Evolutionary conservation across 495 filamentous ascomycete species (phyloP).

Genomic region (Penicillium flavigenum): DNA sequence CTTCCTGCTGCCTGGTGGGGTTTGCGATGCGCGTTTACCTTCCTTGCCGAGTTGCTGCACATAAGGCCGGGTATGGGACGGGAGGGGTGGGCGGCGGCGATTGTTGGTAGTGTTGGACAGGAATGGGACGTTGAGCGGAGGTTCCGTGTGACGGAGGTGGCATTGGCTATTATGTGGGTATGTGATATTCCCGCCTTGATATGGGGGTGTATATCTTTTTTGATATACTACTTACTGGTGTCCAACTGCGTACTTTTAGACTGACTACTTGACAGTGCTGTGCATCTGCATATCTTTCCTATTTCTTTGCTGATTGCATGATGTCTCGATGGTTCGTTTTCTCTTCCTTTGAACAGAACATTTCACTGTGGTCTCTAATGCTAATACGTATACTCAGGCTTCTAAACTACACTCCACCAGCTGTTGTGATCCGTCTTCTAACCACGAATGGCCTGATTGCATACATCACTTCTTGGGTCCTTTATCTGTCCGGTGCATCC

Average conservation of each 20-base stretch:
- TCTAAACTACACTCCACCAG: conserved; percentile 81
- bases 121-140: conserved; percentile 55
- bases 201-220: conserved; percentile 2
- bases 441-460: conserved; percentile 77
- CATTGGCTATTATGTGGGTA: conserved; percentile 83
- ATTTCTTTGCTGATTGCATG: conserved; percentile 87
- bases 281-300: conserved; percentile 81
- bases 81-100: conserved; percentile 47
- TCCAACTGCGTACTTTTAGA: background rate
- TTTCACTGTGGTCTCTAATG: background rate
- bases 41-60: conserved; percentile 55
- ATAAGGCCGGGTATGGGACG: conserved; percentile 48
- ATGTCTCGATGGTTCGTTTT: conserved; percentile 81
- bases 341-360: background rate
- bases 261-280: conserved; percentile 56
- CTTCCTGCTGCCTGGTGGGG: conserved; percentile 62
- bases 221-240: background rate
- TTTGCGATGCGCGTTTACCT: conserved; percentile 59
- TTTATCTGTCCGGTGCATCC: conserved; percentile 71
- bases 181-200: conserved; percentile 30
- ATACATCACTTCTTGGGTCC: conserved; percentile 76
- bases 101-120: conserved; percentile 46
- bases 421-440: conserved; percentile 78
- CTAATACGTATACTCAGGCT: conserved; percentile 53
- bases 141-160: conserved; percentile 72